These are phyloP conservation scores for Aspergillus olivimuriae DNA, from an alignment of 495 filamentous ascomycete species.

Conservation along the genomic window DNA sequence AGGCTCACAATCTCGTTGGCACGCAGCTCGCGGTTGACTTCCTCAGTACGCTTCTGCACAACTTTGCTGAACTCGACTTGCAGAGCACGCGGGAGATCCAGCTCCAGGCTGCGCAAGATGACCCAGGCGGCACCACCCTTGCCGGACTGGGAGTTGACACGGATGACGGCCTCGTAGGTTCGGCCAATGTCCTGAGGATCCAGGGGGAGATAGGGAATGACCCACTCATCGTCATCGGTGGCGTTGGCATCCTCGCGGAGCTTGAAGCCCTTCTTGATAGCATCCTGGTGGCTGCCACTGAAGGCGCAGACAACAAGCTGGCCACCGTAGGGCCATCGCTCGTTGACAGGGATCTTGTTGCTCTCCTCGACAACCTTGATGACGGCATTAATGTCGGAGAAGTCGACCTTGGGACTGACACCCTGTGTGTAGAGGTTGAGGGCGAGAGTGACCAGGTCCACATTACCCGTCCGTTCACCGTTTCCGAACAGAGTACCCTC, in stretches of 20 bases:
- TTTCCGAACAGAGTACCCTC: slow-evolving; percentile 96
- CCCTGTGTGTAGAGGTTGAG: slow-evolving; percentile 97
- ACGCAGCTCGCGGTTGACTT: slow-evolving; percentile 71
- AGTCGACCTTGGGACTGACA: slow-evolving; percentile 81
- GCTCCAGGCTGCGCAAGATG: slow-evolving; percentile 78
- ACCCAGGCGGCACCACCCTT: slow-evolving; percentile 97
- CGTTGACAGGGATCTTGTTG: slow-evolving; percentile 92
- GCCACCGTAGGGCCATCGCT: slow-evolving; percentile 83
- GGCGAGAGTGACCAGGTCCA: slow-evolving; percentile 89
- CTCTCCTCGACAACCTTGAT: slow-evolving; percentile 86
- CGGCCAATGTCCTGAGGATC: slow-evolving; percentile 92
- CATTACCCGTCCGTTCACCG: slow-evolving; percentile 92
- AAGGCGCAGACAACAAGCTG: slow-evolving; percentile 85
- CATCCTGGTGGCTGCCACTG: slow-evolving; percentile 90
- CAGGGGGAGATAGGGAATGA: slow-evolving; percentile 86
- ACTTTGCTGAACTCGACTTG: slow-evolving; percentile 87
- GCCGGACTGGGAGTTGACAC: slow-evolving; percentile 93
- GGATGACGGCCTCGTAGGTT: slow-evolving; percentile 95
- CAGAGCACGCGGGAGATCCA: slow-evolving; percentile 87
- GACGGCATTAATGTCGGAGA: slow-evolving; percentile 81
- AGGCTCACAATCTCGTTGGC: slow-evolving; percentile 75
- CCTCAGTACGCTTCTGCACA: slow-evolving; percentile 73
- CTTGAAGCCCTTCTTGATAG: slow-evolving; percentile 95
- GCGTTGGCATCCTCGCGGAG: slow-evolving; percentile 54
- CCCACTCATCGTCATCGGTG: slow-evolving; percentile 56